Base-by-base conservation (phyloP, 73 alveolate genomes). In the Paramecium sonneborni region DNA sequence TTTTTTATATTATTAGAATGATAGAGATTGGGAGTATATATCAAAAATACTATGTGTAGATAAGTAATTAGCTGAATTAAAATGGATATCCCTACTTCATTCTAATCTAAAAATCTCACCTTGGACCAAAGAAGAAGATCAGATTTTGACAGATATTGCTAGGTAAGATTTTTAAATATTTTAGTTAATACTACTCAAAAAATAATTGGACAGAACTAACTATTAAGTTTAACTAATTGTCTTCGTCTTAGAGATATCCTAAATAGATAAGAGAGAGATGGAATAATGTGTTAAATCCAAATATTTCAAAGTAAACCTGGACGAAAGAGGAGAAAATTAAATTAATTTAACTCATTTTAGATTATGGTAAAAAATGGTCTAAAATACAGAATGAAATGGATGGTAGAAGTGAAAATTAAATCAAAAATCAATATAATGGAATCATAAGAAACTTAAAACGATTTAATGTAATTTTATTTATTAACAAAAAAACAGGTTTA, bases 201-300 rank as follows among this genome's bases (percentile, higher is more conserved):
- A 79, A 79, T 79, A 79, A 79, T 46, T 79, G 90, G 90, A 79
- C 90, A 38, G 90, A 79, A 79, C 28, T 79, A 43, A 79, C 90
- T 6, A 79, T 79, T 3, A 41, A 79, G 44, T 79, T 79, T 23
- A 79, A 79, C 23, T 43, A 38, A 24, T 37, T 11, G 32, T 38
- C 90, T 11, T 24, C 14, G 18, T 41, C 76, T 24, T 24, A 79
- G 55, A 79, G 90, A 79, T 79, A 79, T 23, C 76, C 90, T 43
- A 79, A 79, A 79, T 21, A 79, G 21, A 79, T 79, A 1, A 79
- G 90, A 24, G 90, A 79, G 55, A 39, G 90, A 24, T 79, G 90
- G 90, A 79, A 79, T 23, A 79, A 79, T 44, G 90, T 79, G 46
- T 23, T 79, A n/a, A 79, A 79, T 44, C 90, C 90, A 8, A n/a